phyloP scores from a whole-genome alignment of 2,329 filamentous ascomycete species.

The Cordyceps fumosorosea region DNA sequence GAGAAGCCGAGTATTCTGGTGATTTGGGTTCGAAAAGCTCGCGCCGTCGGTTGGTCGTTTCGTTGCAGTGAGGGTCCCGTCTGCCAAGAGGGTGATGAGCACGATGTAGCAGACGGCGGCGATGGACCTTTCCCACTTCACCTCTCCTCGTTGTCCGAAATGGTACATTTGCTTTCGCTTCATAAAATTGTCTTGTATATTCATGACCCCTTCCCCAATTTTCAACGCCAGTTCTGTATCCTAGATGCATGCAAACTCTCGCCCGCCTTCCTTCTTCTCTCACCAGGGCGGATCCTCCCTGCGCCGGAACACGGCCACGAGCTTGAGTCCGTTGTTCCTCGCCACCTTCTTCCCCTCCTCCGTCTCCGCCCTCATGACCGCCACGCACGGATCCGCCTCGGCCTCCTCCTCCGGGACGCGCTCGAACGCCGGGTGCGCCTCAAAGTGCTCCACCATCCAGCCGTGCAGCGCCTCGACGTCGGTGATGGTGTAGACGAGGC shows the following conservation, averaged over 20 bases:
- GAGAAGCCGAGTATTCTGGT: too few species aligned
- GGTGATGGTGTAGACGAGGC: slow-evolving; percentile 91
- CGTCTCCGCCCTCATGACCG: slow-evolving; percentile 73
- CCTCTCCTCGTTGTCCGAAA: not conserved
- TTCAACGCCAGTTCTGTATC: not conserved
- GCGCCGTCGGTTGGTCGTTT: too few species aligned
- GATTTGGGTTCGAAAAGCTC: too few species aligned
- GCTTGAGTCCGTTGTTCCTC: slow-evolving; percentile 85
- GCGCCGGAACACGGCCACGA: slow-evolving; percentile 80
- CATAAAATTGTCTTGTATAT: not conserved
- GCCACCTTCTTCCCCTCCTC: slow-evolving; percentile 97
- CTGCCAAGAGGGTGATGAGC: too few species aligned
- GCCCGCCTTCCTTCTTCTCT: slow-evolving; percentile 14
- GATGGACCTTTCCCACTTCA: too few species aligned
- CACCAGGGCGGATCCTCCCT: slow-evolving; percentile 73
- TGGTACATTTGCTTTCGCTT: not conserved
- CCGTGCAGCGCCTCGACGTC: slow-evolving; percentile 90
- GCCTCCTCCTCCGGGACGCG: slow-evolving; percentile 62
- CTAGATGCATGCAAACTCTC: not conserved
- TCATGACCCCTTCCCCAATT: too few species aligned
- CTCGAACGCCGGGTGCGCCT: slow-evolving; percentile 71
- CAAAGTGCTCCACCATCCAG: slow-evolving; percentile 89
- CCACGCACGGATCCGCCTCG: slow-evolving; percentile 63
- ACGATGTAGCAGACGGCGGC: too few species aligned
- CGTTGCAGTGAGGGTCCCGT: too few species aligned